Evolutionary conservation across 805 yeast genomes (phyloP).

Genomic region (Candida chilensis): DNA sequence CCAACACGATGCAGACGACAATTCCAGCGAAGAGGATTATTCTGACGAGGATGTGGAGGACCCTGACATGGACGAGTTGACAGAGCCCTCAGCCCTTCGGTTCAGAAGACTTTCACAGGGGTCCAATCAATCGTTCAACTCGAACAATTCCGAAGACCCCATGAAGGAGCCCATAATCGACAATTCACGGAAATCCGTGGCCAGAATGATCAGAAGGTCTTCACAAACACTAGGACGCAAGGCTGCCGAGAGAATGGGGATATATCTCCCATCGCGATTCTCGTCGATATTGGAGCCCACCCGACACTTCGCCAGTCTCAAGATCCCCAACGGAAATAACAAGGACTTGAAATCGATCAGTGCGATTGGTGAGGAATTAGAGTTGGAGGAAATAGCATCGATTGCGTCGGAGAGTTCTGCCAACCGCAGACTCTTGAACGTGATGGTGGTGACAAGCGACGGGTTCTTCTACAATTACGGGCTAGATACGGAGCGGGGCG

Average conservation of each 20-base stretch:
- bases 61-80: no score
- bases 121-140: no score
- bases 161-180: conserved; percentile 61
- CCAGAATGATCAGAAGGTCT: conserved; percentile 65
- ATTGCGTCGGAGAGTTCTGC: conserved; percentile 9
- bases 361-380: conserved; percentile 30
- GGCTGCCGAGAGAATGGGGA: conserved; percentile 85
- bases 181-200: conserved; percentile 61
- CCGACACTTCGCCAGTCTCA: conserved; percentile 85
- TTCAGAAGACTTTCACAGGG: no score
- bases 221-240: conserved; percentile 70
- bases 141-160: conserved; percentile 9
- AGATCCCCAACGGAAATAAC: conserved; percentile 43
- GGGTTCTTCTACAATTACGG: conserved; percentile 79
- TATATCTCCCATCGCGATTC: conserved; percentile 73
- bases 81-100: no score
- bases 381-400: conserved; percentile 6
- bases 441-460: conserved; percentile 68
- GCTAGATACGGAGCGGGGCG: conserved; percentile 82
- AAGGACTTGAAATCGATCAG: conserved; percentile 32
- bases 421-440: conserved; percentile 26
- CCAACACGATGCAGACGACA: no score
- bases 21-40: no score
- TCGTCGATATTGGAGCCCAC: conserved; percentile 82
- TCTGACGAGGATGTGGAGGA: no score